Conservation (phyloP, 2,329 filamentous ascomycete genomes). For the Xylariaceae sp. region DNA sequence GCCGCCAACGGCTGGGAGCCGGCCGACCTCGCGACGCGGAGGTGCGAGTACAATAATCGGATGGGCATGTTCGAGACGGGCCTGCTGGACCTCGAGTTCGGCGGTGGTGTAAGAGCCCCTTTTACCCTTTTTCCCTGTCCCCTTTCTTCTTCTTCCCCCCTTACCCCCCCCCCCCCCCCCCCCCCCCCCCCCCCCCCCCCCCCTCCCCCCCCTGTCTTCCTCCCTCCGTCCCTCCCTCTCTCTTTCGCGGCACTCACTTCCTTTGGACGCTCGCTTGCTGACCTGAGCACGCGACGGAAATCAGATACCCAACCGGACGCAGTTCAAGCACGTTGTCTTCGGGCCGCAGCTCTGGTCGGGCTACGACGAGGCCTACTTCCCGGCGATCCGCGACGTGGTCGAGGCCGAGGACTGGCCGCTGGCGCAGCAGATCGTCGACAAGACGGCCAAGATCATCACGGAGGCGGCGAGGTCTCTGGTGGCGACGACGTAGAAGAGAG, state of each 20-base stretch:
- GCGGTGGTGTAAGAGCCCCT: conserved; percentile 60
- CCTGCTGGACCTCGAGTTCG: conserved; percentile 66
- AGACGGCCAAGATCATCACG: conserved; percentile 59
- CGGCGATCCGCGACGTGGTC: conserved; percentile 76
- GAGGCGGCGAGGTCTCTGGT: conserved; percentile 16
- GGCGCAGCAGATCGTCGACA: conserved; percentile 61
- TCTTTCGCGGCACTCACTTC: too few species aligned
- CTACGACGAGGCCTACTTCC: conserved; percentile 63
- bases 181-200: too few species aligned
- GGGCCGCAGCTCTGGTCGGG: conserved; percentile 73
- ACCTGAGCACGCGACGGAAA: conserved; percentile 6
- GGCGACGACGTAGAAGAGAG: conserved; percentile 3
- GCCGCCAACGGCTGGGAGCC: conserved; percentile 70
- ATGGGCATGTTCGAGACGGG: conserved; percentile 77
- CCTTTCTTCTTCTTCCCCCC: neutral
- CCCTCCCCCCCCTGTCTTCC: too few species aligned
- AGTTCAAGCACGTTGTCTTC: conserved; percentile 91
- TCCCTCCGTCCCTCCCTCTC: too few species aligned
- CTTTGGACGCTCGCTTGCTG: conserved; percentile 3
- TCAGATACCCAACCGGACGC: conserved; percentile 74
- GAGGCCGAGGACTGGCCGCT: conserved; percentile 61
- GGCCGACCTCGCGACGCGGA: conserved; percentile 54
- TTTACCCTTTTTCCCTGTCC: conserved; percentile 2
- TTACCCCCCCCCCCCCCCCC: too few species aligned
- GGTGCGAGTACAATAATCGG: conserved; percentile 70